phyloP scores from a whole-genome alignment of 176 grass and related monocot genomes.

The Eragrostis nindensis region DNA sequence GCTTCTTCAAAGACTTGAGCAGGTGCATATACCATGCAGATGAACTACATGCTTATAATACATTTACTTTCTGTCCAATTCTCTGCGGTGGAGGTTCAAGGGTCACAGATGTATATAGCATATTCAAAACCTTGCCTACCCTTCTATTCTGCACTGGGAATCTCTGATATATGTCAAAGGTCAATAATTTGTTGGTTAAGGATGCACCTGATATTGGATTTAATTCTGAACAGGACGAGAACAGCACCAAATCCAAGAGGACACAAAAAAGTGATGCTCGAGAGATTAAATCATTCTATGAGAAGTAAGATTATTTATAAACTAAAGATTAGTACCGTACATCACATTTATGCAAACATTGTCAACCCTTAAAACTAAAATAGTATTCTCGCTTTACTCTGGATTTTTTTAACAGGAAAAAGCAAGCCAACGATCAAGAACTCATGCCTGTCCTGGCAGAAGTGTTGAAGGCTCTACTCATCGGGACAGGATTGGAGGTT shows the following conservation, averaged over 20 bases:
- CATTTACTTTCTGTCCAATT: constrained; percentile 32
- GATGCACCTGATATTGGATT: constrained; percentile 24
- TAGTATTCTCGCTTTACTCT: constrained; percentile 25
- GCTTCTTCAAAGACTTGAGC: constrained; percentile 91
- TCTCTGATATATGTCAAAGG: constrained; percentile 1
- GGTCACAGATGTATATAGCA: constrained; percentile 10
- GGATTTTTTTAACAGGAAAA: constrained; percentile 64
- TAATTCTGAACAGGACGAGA: constrained; percentile 68
- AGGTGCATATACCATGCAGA: constrained; percentile 51
- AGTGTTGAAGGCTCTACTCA: constrained; percentile 72
- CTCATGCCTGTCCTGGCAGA: constrained; percentile 62
- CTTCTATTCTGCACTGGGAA: neutral
- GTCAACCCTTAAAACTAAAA: neutral
- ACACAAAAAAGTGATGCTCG: constrained; percentile 81
- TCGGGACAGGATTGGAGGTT: constrained; percentile 69
- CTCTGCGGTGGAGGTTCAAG: constrained; percentile 13
- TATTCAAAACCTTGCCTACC: constrained; percentile 5
- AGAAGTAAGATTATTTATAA: constrained; percentile 60
- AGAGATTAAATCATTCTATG: constrained; percentile 77
- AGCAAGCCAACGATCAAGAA: constrained; percentile 52
- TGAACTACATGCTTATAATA: constrained; percentile 1
- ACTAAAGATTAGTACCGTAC: constrained; percentile 2
- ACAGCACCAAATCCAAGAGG: constrained; percentile 53
- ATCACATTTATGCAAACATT: constrained; percentile 25
- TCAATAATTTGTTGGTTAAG: constrained; percentile 31